Conservation (phyloP, 768 basidiomycete genomes). For the Termitomyces sp. region DNA sequence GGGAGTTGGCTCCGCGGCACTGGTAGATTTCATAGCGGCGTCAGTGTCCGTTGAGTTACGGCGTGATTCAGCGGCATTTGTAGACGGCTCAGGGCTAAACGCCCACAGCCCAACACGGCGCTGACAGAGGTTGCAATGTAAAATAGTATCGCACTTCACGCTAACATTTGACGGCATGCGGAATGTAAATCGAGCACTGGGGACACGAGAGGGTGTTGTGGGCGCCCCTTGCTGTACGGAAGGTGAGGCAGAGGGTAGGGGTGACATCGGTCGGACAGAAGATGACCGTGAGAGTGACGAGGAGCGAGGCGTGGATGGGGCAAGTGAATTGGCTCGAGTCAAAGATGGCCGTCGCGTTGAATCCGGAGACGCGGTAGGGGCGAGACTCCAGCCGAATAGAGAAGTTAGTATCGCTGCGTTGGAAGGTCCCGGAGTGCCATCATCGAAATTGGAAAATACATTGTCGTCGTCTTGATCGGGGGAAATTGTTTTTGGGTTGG, state of each 20-base stretch:
- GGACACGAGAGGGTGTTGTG: conserved; percentile 14
- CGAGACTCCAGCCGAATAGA: conserved; percentile 51
- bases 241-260: conserved; percentile 11
- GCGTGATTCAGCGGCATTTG: not conserved
- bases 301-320: conserved; percentile 33
- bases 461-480: conserved; percentile 14
- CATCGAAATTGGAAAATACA: conserved; percentile 14
- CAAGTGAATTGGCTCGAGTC: conserved; percentile 32
- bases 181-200: conserved; percentile 22
- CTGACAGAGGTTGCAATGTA: conserved; percentile 71
- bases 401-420: conserved; percentile 44
- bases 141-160: conserved; percentile 45
- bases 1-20: conserved; percentile 12
- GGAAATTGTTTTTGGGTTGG: not conserved
- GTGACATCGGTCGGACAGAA: conserved; percentile 26
- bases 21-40: conserved; percentile 1
- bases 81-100: conserved; percentile 37
- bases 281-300: conserved; percentile 36
- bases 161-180: conserved; percentile 25
- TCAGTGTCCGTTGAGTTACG: conserved; percentile 1
- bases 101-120: conserved; percentile 81
- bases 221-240: conserved; percentile 17
- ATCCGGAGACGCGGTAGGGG: conserved; percentile 33
- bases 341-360: conserved; percentile 27
- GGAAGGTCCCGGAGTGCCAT: conserved; percentile 26